Percentiles rank a stretch among this genome's conserved stretches.
phyloP scores from a whole-genome alignment of 345 rosid genomes.

The Melaleuca quinquenervia region DNA sequence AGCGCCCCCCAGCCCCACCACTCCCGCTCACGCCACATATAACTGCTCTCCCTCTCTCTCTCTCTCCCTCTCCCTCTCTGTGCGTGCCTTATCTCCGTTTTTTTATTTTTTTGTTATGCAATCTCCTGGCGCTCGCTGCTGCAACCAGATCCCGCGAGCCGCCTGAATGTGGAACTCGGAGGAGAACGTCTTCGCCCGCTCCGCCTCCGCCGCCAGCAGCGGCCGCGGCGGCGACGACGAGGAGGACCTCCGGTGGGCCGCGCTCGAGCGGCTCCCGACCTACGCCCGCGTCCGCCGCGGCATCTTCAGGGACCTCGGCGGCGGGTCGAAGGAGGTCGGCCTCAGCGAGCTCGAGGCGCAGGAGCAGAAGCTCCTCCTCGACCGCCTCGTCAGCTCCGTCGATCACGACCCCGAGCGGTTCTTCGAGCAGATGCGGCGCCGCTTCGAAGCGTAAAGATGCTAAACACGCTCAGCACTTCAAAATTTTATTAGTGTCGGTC shows the following conservation, averaged over 20 bases:
- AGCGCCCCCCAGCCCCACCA: not conserved
- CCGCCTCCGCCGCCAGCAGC: constrained; percentile 49
- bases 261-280: constrained; percentile 83
- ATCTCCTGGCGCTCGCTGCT: not conserved
- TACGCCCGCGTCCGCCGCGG: constrained; percentile 63
- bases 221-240: constrained; percentile 65
- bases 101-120: not conserved
- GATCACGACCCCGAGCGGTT: constrained; percentile 84
- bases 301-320: constrained; percentile 57
- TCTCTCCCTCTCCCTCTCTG: not conserved
- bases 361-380: constrained; percentile 65
- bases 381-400: constrained; percentile 58
- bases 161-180: constrained; percentile 76
- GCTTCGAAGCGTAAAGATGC: constrained; percentile 62
- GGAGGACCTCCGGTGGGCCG: constrained; percentile 91
- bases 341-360: constrained; percentile 53
- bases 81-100: not conserved
- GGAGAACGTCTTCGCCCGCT: constrained; percentile 60
- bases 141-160: not conserved
- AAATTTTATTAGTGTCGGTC: not conserved
- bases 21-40: not conserved
- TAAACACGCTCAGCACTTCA: not conserved
- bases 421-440: constrained; percentile 64
- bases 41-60: not conserved
- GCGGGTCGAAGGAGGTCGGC: constrained; percentile 58